Base-by-base conservation (phyloP, 1,284 basidiomycete genomes). In the Puccinia horiana region DNA sequence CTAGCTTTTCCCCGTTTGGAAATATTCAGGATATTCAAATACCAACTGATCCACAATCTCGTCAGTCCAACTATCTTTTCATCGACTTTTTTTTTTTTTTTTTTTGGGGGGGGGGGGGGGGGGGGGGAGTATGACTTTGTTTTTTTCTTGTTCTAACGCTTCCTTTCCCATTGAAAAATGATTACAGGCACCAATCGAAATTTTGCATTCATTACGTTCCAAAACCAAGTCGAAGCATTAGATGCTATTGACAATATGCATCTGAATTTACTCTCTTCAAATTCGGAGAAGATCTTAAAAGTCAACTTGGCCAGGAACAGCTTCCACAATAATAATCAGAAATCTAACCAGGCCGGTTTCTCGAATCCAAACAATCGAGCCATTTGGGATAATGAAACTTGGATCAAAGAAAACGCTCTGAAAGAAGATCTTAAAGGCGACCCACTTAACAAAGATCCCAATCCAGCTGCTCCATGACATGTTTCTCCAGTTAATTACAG, bases 201-300 rank as follows among this genome's bases (percentile, higher is more conserved):
- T 18, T 86, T 86, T 74, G 85, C 83, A 40, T 86, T 86, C 81
- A 83, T 86, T 23, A 83, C 84, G 18, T 86, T 84, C 63, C 73
- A 82, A 14, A 65, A 47, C n/a, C 35, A 80, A 32, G 63, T 83
- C 2, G 82, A 84, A 23, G 85, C 86, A 16, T 47, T 85, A 23
- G 85, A 86, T 42, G 86, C 86, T 1, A 84, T 86, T 61, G 86
- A 86, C 78, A 86, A 86, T 81, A 86, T 86, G 86, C 84, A 86
- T 82, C 70, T 84, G 26, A 86, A 86, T 72, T 74, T 83, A 52
- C 65, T 86, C 20, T 32, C 78, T 3, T 26, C 65, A 9, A 26
- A 76, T 44, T 76, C 74, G 20, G 56, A 58, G 44, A 58, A 80
- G 54, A 80, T 80, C 54, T 49, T 80, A n/a, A 80, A 80, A 61